These are phyloP conservation scores for Pichia paraexigua DNA, from an alignment of 805 yeast genomes.

Conservation along the genomic window DNA sequence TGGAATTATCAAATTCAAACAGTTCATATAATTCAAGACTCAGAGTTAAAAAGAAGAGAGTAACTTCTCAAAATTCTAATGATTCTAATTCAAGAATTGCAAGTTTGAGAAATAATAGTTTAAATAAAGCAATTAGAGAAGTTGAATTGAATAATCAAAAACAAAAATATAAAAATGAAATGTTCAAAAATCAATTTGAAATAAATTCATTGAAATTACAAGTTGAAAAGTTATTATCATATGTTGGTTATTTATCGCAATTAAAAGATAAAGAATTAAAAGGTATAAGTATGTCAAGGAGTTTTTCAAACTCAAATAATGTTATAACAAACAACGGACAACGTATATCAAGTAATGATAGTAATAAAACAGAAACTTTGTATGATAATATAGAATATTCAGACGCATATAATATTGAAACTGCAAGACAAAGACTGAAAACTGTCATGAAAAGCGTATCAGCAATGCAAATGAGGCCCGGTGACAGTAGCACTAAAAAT, in stretches of 20 bases:
- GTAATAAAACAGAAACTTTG: constrained; percentile 20
- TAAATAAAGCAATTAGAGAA: constrained; percentile 18
- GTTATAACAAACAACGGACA: background rate
- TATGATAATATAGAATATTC: constrained; percentile 35
- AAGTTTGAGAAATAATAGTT: constrained; percentile 20
- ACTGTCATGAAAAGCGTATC: constrained; percentile 28
- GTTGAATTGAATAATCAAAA: constrained; percentile 20
- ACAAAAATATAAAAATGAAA: constrained; percentile 34
- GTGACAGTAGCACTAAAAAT: background rate
- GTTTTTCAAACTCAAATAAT: background rate
- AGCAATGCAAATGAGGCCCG: constrained; percentile 25
- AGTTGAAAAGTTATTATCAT: constrained; percentile 48
- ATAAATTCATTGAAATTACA: constrained; percentile 45
- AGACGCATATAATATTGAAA: constrained; percentile 44
- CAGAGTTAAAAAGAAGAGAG: constrained; percentile 8
- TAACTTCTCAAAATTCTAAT: constrained; percentile 1
- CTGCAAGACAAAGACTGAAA: constrained; percentile 37
- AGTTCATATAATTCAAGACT: background rate
- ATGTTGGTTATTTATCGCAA: constrained; percentile 50
- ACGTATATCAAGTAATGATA: constrained; percentile 3
- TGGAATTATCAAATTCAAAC: background rate
- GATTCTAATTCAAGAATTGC: constrained; percentile 9
- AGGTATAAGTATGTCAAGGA: background rate
- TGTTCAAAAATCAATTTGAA: constrained; percentile 45
- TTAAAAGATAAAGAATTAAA: constrained; percentile 21